These are phyloP conservation scores for Ceratocystis lukuohia DNA, from an alignment of 2,329 filamentous ascomycete genomes.

Conservation along the genomic window DNA sequence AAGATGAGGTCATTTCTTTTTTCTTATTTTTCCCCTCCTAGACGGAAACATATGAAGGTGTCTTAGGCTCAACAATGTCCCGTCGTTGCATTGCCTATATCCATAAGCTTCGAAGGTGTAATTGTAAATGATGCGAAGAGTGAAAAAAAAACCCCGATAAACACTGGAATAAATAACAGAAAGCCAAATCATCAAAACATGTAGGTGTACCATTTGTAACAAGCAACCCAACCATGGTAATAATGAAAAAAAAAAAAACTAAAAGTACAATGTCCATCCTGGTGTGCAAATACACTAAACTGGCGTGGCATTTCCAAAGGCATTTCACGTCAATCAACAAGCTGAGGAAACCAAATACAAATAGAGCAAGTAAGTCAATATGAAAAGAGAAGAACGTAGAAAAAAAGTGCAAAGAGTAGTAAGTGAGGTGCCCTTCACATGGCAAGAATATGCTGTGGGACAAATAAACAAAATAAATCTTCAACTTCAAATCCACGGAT, in stretches of 20 bases:
- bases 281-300: neutral
- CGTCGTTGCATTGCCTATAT: no score
- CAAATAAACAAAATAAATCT: neutral
- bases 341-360: neutral
- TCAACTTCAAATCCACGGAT: neutral
- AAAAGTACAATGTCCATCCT: slow-evolving; percentile 5
- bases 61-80: no score
- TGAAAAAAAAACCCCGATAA: no score
- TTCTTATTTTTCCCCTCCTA: no score
- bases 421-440: neutral
- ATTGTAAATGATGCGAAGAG: no score
- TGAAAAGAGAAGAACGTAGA: neutral
- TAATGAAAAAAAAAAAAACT: neutral
- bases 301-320: neutral
- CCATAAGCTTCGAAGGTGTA: no score
- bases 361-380: neutral
- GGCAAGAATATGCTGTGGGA: neutral
- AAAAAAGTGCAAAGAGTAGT: neutral
- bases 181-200: no score
- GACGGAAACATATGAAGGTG: no score
- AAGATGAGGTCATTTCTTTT: no score
- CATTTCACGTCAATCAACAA: neutral
- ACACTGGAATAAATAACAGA: no score
- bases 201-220: neutral
- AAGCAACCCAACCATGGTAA: neutral